Evolutionary conservation across 805 yeast species (phyloP).

Genomic region (Ogataea nakhonphanomensis): DNA sequence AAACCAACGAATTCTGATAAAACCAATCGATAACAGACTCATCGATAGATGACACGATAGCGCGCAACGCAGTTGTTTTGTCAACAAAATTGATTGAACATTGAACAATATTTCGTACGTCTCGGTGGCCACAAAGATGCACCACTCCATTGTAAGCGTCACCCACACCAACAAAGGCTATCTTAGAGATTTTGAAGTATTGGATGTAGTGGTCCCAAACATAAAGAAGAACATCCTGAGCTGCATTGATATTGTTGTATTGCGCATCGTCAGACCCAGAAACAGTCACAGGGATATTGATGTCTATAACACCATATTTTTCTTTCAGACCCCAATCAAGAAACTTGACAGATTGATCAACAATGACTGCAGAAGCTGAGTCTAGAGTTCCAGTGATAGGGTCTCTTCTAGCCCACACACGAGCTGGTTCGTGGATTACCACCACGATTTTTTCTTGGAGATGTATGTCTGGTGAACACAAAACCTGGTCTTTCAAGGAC

Average conservation of each 20-base stretch:
- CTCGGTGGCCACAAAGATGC: constrained; percentile 82
- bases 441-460: constrained; percentile 62
- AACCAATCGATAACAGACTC: constrained; percentile 92
- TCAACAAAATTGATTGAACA: constrained; percentile 71
- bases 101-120: constrained; percentile 56
- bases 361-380: constrained; percentile 64
- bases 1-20: constrained; percentile 78
- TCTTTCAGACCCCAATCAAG: constrained; percentile 60
- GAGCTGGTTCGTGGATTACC: constrained; percentile 86
- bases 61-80: constrained; percentile 60
- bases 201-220: constrained; percentile 90
- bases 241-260: constrained; percentile 59
- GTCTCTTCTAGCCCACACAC: constrained; percentile 83
- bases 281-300: constrained; percentile 66
- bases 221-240: constrained; percentile 75
- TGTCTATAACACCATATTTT: constrained; percentile 77
- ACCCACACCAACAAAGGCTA: constrained; percentile 85
- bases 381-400: constrained; percentile 77
- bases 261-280: constrained; percentile 44
- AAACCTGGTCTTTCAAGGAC: constrained; percentile 57
- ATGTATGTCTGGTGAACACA: constrained; percentile 70
- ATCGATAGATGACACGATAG: constrained; percentile 83
- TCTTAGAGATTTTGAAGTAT: constrained; percentile 65
- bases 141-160: constrained; percentile 85
- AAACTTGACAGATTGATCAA: constrained; percentile 69